Base-by-base conservation (phyloP, 2,329 filamentous ascomycete genomes). In the Neocucurbitaria cava region DNA sequence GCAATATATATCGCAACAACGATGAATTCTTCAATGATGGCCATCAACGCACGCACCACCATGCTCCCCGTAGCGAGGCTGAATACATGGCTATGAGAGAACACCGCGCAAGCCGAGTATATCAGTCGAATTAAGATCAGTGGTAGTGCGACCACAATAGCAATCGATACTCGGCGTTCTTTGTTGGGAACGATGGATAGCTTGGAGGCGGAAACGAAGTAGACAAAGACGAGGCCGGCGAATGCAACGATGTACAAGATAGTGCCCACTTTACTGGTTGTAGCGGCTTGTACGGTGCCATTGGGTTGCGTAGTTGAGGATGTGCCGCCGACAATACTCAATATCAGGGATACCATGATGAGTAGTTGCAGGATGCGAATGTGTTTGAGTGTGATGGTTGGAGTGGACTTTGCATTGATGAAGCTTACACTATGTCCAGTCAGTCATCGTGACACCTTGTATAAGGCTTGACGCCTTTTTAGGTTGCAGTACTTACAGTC, bases 301-400 rank as follows among this genome's bases (percentile, higher is more conserved):
- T 64, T 49, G 9, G 66, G 48, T 23, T 62, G 42, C 11, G 52
- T 42, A n/a, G 38, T 55, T 9, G 40, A 46, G 33, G 35, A 52
- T 38, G 57, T 61, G 36, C 57, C 64, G 18, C 62, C 66, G 36
- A 24, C 66, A 51, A 70, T 62, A 17, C 77, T 67, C 21, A 80
- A 69, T 18, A 76, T 66, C 48, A 77, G 52, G 28, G 68, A 75
- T 11, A 71, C 58, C 2, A 72, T 45, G 24, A 72, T 70, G 46
- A 76, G 39, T 4, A 76, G 33, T 3, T 68, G 64, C 20, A 75
- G 47, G n/a, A 72, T n/a, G 4, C 57, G 62, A 54, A 76, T 74
- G 20, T 72, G 44, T 15, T 46, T 44, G 1, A 53, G 39, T 10
- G 60, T 69, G 13, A 76, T 54, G 6, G 43, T 58, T 6, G 52